phyloP scores from a whole-genome alignment of 2,329 filamentous ascomycete species.

The Aspergillus fumigatus region DNA sequence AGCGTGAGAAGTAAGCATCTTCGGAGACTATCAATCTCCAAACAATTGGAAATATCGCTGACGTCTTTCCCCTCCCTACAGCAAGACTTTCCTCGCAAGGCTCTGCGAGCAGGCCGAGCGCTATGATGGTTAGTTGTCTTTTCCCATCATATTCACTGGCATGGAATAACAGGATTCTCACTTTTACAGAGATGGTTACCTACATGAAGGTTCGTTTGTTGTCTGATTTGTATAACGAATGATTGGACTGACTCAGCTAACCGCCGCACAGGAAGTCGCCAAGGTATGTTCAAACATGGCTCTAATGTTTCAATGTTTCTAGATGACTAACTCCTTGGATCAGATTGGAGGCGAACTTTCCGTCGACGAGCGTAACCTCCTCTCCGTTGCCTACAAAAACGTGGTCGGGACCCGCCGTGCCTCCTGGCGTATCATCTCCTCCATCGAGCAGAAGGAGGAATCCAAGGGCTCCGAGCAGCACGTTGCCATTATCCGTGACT shows the following conservation, averaged over 20 bases:
- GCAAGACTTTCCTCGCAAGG: conserved; percentile 99
- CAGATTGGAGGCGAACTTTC: conserved; percentile 64
- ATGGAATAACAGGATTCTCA: conserved; percentile 23
- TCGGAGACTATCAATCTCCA: conserved; percentile 11
- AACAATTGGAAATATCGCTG: conserved; percentile 27
- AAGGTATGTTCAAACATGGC: conserved; percentile 55
- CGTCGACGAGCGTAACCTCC: conserved; percentile 78
- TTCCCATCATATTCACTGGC: neutral
- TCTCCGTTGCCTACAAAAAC: conserved; percentile 99
- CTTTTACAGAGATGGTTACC: conserved; percentile 77
- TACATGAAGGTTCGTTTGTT: conserved; percentile 80
- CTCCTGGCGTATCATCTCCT: conserved; percentile 99
- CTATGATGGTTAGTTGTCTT: conserved; percentile 72
- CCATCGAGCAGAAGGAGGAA: conserved; percentile 99
- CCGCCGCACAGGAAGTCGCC: conserved; percentile 71
- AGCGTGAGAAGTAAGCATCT: conserved; percentile 65
- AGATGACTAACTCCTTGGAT: conserved; percentile 13
- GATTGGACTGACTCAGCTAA: conserved; percentile 18
- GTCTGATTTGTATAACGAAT: neutral
- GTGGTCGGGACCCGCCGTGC: conserved; percentile 97
- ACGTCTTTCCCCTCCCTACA: conserved; percentile 43
- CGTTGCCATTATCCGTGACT: conserved; percentile 88
- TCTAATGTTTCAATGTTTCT: conserved; percentile 6
- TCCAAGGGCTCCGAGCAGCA: conserved; percentile 97
- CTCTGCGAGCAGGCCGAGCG: conserved; percentile 99